Percentiles rank a stretch among this genome's conserved stretches.
phyloP scores from a whole-genome alignment of 2,329 filamentous ascomycete species.

The Nakataea oryzae region DNA sequence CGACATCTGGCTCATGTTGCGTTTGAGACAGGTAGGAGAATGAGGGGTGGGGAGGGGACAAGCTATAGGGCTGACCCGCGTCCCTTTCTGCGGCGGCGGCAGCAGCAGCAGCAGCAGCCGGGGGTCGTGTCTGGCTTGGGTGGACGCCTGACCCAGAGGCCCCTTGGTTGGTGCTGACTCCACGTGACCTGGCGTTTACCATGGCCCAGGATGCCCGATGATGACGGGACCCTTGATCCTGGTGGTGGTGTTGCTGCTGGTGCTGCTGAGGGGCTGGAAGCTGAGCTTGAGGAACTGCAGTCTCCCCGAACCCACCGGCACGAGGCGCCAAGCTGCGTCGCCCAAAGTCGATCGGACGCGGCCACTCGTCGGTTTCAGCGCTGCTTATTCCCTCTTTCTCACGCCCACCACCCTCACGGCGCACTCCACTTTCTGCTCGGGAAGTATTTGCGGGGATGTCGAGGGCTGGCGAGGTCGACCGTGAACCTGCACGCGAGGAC shows the following conservation, averaged over 20 bases:
- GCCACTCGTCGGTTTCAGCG: not conserved
- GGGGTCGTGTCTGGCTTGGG: conserved; percentile 7
- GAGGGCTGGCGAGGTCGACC: not conserved
- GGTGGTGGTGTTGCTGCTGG: not conserved
- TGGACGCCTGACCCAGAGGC: conserved; percentile 3
- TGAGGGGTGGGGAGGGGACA: conserved; percentile 1
- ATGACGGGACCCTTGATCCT: conserved; percentile 4
- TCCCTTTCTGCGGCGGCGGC: no score
- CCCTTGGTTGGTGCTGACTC: conserved; percentile 13
- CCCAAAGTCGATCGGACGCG: conserved; percentile 7
- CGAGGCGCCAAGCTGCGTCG: conserved; percentile 4
- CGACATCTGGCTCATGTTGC: conserved; percentile 6
- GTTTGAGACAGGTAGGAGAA: conserved; percentile 3
- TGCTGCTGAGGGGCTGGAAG: not conserved
- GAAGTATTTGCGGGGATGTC: not conserved
- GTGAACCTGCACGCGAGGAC: not conserved
- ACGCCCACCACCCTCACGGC: not conserved
- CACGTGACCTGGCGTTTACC: conserved; percentile 14
- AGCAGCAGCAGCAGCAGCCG: conserved; percentile 7
- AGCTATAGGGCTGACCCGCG: conserved; percentile 5
- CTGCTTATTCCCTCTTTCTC: not conserved
- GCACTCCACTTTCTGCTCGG: not conserved
- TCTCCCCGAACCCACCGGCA: conserved; percentile 1
- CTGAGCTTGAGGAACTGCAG: not conserved
- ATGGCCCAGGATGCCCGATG: not conserved